These are phyloP conservation scores for Chaetomium sp. DNA, from an alignment of 2,329 filamentous ascomycete species.

Conservation along the genomic window DNA sequence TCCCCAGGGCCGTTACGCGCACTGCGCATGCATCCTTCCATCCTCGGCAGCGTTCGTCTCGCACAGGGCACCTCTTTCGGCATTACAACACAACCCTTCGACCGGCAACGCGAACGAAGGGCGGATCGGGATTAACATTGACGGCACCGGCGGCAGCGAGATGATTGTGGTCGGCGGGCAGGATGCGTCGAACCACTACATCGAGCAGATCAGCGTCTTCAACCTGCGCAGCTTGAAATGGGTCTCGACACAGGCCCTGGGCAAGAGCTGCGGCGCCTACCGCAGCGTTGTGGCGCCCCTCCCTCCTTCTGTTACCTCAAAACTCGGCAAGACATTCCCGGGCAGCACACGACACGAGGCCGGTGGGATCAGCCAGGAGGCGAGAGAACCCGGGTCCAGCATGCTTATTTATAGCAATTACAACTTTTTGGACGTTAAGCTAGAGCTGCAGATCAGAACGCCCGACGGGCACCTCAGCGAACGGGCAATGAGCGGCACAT, in stretches of 20 bases:
- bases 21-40: conserved; percentile 89
- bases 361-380: conserved; percentile 55
- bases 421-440: conserved; percentile 95
- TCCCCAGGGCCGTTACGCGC: conserved; percentile 92
- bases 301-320: conserved; percentile 63
- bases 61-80: conserved; percentile 77
- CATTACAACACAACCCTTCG: conserved; percentile 85
- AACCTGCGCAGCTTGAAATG: conserved; percentile 93
- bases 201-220: conserved; percentile 98
- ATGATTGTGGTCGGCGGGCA: conserved; percentile 98
- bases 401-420: conserved; percentile 99
- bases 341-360: conserved; percentile 46
- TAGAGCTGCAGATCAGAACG: conserved; percentile 86
- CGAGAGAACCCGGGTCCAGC: conserved; percentile 61
- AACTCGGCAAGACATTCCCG: conserved; percentile 63
- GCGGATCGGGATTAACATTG: conserved; percentile 81
- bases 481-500: conserved; percentile 82
- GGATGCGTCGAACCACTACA: conserved; percentile 97
- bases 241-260: conserved; percentile 85
- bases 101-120: conserved; percentile 84
- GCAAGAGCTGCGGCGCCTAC: conserved; percentile 94
- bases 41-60: conserved; percentile 88
- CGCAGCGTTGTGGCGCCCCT: conserved; percentile 91
- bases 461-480: conserved; percentile 83
- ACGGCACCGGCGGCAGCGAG: conserved; percentile 89